These are phyloP conservation scores for Fusarium agapanthi DNA, from an alignment of 2,329 filamentous ascomycete species.

Conservation along the genomic window DNA sequence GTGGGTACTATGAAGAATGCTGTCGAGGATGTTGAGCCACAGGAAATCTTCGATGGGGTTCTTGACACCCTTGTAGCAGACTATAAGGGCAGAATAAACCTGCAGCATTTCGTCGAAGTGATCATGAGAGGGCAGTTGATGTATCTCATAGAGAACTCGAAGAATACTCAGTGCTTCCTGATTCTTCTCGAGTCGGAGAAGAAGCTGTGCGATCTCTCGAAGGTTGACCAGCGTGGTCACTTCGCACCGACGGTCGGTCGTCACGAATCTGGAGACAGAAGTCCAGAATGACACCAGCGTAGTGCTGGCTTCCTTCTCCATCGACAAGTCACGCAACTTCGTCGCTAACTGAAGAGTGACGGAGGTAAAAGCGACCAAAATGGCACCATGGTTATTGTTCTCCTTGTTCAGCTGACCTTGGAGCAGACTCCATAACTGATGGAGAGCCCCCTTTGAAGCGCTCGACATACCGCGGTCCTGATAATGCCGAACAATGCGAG, in stretches of 20 bases:
- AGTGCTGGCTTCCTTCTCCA: neutral
- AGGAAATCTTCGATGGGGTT: neutral
- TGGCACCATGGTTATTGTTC: neutral
- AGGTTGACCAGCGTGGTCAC: neutral
- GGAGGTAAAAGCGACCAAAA: neutral
- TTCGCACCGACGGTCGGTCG: neutral
- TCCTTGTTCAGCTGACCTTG: neutral
- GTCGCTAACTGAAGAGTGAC: neutral
- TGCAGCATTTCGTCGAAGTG: neutral
- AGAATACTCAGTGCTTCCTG: neutral
- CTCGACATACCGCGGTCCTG: neutral
- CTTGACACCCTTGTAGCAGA: neutral
- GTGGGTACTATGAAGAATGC: neutral
- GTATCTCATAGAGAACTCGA: neutral
- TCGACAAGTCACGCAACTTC: neutral
- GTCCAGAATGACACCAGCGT: neutral
- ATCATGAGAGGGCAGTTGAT: neutral
- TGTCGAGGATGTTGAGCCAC: neutral
- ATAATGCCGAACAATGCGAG: neutral
- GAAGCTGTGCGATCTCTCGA: neutral
- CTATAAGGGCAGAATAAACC: accelerated
- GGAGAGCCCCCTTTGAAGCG: neutral
- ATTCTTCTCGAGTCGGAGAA: neutral
- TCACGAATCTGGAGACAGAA: neutral
- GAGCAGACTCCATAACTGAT: neutral